Evolutionary conservation across 1,284 basidiomycete genomes (phyloP), one percentile per base, ranked within the genome.

Genomic region (Ceratobasidium sp.): DNA sequence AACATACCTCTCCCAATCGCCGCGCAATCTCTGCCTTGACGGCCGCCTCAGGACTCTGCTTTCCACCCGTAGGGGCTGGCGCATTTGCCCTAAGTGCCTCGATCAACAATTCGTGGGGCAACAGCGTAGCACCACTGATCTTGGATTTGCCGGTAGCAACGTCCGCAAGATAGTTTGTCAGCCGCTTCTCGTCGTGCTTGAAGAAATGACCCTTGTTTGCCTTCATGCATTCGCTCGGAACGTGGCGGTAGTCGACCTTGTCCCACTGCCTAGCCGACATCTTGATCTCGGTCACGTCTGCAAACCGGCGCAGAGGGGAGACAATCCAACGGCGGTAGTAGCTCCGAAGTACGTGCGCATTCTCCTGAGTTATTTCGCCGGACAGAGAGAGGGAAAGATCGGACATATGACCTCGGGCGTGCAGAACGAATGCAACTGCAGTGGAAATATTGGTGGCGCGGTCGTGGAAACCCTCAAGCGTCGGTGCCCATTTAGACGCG

Each of bases 401-500:
- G 76, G 76, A 7, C 80, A 79, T 26, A 80, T 82, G 74, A 81
- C 83, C 13, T 15, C 35, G 42, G 79, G 84, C 80, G 69, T 86
- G 86, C 23, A 93, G 84, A 58, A 90, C 85, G 10, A 87, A 83
- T 10, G 86, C 84, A 64, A 93, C 87, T 17, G 90, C 90, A 0
- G 91, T 89, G 1, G 89, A 82, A 77, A 93, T 88, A 80, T 90
- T 89, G 1, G 90, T 90, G 74, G 87, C 83, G 10, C 87, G 86
- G 81, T 93, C 92, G 77, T 92, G 90, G 1, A 88, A 85, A 3
- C 85, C 82, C 2, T 83, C 85, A 4, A 89, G 88, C 1, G 88
- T 87, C 0, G 92, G 91, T 0, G 90, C 90, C 91, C 91, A 93
- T 82, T 93, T 93, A 4, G 86, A 86, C 0, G 87, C 90, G 15